Conservation (phyloP, 495 filamentous ascomycete genomes). For the Xylaria castorea region DNA sequence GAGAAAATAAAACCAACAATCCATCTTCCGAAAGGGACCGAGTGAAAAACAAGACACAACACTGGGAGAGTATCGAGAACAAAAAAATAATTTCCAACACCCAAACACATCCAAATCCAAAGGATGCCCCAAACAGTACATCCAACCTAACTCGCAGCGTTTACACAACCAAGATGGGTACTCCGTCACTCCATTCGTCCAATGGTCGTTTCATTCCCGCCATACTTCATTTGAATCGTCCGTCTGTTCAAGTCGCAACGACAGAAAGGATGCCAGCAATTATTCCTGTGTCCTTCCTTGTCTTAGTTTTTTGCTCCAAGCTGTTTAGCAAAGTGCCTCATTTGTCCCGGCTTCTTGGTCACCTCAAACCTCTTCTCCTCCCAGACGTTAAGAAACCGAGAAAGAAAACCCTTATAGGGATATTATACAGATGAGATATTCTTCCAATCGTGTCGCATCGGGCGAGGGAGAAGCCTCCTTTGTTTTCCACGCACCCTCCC, state of each 20-base stretch:
- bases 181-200: slow-evolving; percentile 29
- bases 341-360: slow-evolving; percentile 29
- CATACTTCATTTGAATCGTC: slow-evolving; percentile 26
- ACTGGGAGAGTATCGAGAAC: slow-evolving; percentile 27
- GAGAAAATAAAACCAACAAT: slow-evolving; percentile 37
- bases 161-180: slow-evolving; percentile 23
- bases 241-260: slow-evolving; percentile 22
- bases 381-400: slow-evolving; percentile 32
- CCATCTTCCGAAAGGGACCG: slow-evolving; percentile 35
- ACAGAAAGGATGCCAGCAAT: slow-evolving; percentile 16
- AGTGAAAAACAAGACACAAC: slow-evolving; percentile 29
- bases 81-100: slow-evolving; percentile 25
- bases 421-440: slow-evolving; percentile 42
- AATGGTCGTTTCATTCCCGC: slow-evolving; percentile 23
- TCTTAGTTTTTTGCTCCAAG: slow-evolving; percentile 14
- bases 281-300: neutral
- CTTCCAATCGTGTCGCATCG: slow-evolving; percentile 32
- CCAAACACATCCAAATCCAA: slow-evolving; percentile 13
- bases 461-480: slow-evolving; percentile 25
- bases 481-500: slow-evolving; percentile 20
- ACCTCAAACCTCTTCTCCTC: slow-evolving; percentile 33
- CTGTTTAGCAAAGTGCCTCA: slow-evolving; percentile 15
- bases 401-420: slow-evolving; percentile 38
- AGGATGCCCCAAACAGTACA: slow-evolving; percentile 18
- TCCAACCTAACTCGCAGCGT: slow-evolving; percentile 16